phyloP scores from a whole-genome alignment of 495 filamentous ascomycete genomes.

The Jackrogersella multiformis region DNA sequence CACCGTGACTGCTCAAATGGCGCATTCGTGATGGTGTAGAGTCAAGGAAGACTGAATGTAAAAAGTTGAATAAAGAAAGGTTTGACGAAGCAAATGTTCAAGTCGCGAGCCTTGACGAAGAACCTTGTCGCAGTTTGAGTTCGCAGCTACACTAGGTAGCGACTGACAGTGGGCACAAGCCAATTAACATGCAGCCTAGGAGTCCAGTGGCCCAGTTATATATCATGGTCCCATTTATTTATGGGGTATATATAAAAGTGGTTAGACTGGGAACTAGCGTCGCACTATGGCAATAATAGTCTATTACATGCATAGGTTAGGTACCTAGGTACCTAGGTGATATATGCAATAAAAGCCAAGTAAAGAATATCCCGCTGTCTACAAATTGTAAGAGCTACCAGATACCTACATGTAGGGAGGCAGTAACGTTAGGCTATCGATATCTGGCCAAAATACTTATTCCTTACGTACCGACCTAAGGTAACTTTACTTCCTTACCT shows the following conservation, averaged over 20 bases:
- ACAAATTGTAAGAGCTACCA: neutral
- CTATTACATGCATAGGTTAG: neutral
- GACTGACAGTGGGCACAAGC: neutral
- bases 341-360: neutral
- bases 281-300: neutral
- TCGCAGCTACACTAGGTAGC: constrained; percentile 33
- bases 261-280: neutral
- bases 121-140: constrained; percentile 28
- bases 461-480: no score
- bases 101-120: constrained; percentile 30
- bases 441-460: constrained; percentile 18
- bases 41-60: neutral
- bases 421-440: constrained; percentile 15
- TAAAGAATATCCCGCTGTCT: neutral
- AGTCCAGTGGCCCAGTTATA: neutral
- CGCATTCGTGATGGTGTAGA: neutral
- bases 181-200: constrained; percentile 9
- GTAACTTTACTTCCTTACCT: neutral
- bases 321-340: no score
- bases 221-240: neutral
- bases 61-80: constrained; percentile 15
- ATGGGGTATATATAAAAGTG: neutral
- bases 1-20: neutral
- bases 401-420: no score
- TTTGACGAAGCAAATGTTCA: constrained; percentile 28